Percentiles rank a stretch among this genome's conserved stretches.
Evolutionary conservation across 371 early-diverging fungal species (phyloP).

Genomic region (Sporodiniella umbellata): DNA sequence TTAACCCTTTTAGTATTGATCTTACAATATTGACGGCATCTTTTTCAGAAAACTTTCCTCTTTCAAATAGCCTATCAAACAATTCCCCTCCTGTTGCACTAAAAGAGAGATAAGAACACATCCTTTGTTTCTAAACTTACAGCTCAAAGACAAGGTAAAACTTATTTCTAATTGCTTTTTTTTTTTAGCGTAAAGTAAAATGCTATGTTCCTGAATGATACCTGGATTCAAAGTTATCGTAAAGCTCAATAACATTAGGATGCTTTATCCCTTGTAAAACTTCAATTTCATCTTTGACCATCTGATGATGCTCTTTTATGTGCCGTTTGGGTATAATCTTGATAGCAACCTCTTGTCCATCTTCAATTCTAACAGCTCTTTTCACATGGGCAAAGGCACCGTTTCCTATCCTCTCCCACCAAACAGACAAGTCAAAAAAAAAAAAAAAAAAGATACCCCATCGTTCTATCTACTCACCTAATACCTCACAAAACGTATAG

Average conservation of each 20-base stretch:
- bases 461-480: constrained; percentile 47
- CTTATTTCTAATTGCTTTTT: constrained; percentile 51
- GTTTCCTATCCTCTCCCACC: constrained; percentile 41
- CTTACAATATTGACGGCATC: constrained; percentile 76
- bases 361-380: constrained; percentile 53
- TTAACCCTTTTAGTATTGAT: constrained; percentile 63
- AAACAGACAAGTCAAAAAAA: neutral
- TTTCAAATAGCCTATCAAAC: constrained; percentile 82
- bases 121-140: constrained; percentile 28
- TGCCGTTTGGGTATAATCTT: constrained; percentile 76
- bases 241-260: constrained; percentile 78
- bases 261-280: constrained; percentile 69
- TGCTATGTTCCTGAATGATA: constrained; percentile 9
- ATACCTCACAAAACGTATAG: constrained; percentile 56
- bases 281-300: constrained; percentile 76
- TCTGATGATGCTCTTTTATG: constrained; percentile 61
- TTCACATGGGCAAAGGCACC: constrained; percentile 78
- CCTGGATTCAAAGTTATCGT: constrained; percentile 79
- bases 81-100: constrained; percentile 86
- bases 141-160: constrained; percentile 90
- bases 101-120: neutral
- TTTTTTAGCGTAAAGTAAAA: too few relatives aligned
- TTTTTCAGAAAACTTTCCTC: constrained; percentile 84
- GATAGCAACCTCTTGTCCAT: constrained; percentile 67
- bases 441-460: too few relatives aligned